Conservation (phyloP, 75 land plant genomes). For the Sequoiadendron giganteum region DNA sequence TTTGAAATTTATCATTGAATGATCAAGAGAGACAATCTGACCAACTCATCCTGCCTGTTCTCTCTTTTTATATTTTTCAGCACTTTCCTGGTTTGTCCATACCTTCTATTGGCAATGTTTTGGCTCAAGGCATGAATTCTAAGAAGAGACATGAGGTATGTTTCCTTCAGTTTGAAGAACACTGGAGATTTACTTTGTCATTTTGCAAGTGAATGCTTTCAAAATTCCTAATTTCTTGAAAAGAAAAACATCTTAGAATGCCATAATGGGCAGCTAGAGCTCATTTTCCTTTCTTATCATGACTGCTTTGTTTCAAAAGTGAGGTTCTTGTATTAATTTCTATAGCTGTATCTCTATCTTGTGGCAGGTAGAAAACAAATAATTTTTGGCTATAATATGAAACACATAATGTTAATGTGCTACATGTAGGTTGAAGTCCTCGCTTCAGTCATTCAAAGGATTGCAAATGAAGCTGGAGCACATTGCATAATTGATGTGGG, state of each 20-base stretch:
- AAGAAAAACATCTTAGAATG: neutral
- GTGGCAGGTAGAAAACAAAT: too few species aligned
- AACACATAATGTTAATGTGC: neutral
- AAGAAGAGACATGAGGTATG: slow-evolving; percentile 91
- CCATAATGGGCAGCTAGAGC: neutral
- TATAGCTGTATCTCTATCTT: neutral
- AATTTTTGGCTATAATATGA: neutral
- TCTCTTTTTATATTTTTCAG: slow-evolving; percentile 36
- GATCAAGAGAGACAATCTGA: neutral
- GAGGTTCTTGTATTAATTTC: too few species aligned
- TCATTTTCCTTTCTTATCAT: neutral
- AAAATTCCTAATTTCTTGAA: neutral
- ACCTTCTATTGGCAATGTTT: slow-evolving; percentile 58
- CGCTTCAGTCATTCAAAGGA: slow-evolving; percentile 58
- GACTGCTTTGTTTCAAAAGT: neutral
- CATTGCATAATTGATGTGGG: slow-evolving; percentile 82
- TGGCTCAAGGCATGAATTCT: slow-evolving; percentile 84
- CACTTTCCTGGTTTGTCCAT: slow-evolving; percentile 32
- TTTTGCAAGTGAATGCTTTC: neutral
- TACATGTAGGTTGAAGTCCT: slow-evolving; percentile 67
- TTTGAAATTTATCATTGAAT: neutral
- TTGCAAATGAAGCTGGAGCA: slow-evolving; percentile 45
- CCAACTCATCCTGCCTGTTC: neutral
- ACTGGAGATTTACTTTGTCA: neutral
- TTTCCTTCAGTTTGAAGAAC: neutral